Conservation (phyloP, 306 rosid species). For the Glycine latifolia region DNA sequence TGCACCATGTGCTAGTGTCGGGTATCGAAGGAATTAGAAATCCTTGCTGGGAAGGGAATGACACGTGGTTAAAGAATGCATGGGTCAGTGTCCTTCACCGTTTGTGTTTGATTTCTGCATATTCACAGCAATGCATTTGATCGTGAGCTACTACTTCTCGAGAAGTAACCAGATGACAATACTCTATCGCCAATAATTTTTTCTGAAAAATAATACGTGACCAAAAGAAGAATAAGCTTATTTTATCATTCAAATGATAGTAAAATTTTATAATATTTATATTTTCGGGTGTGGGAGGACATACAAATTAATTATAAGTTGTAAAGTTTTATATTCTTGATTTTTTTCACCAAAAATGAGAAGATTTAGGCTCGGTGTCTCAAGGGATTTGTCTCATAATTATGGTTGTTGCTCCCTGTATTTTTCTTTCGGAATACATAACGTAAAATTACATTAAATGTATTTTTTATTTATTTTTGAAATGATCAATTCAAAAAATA, state of each 20-base stretch:
- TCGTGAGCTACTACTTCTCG: background rate
- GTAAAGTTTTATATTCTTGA: background rate
- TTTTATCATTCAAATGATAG: background rate
- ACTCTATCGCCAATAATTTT: background rate
- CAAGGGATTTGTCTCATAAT: background rate
- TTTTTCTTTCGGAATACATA: too few species aligned
- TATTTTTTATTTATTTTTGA: too few species aligned
- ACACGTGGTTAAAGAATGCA: conserved; percentile 44
- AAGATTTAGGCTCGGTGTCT: background rate
- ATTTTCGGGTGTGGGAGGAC: background rate
- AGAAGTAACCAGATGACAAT: background rate
- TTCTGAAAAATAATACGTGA: too few species aligned
- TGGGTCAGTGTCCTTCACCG: conserved; percentile 53
- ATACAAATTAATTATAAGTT: background rate
- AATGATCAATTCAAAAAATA: too few species aligned
- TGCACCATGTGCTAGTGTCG: conserved; percentile 9
- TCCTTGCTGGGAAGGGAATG: conserved; percentile 17
- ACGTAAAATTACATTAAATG: too few species aligned
- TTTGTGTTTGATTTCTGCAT: background rate
- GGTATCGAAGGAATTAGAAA: conserved; percentile 3
- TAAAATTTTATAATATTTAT: too few species aligned
- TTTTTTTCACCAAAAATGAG: background rate
- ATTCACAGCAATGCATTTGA: conserved; percentile 5
- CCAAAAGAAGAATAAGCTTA: background rate
- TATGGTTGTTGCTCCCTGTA: background rate